A percentile compares a stretch with the other conserved stretches of the same genome.
Evolutionary conservation across 2,329 filamentous ascomycete genomes (phyloP).

Genomic region (Oidium heveae): DNA sequence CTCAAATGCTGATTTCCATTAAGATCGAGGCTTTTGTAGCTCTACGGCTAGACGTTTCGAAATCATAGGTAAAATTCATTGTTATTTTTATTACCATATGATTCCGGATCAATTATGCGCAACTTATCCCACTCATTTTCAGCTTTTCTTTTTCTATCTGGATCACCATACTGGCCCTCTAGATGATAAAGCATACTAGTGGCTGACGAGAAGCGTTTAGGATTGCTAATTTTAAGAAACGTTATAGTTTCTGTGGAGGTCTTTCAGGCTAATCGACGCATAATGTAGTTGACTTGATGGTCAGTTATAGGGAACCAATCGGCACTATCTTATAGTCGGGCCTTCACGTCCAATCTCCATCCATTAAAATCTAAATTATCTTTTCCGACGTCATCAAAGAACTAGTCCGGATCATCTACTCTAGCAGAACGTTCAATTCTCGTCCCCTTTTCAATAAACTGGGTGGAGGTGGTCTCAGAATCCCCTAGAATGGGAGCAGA

Average conservation of each 20-base stretch:
- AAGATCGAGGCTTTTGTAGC: background rate
- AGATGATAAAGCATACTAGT: background rate
- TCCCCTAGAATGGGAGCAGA: background rate
- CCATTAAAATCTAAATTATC: background rate
- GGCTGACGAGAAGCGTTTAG: background rate
- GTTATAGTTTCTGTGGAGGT: background rate
- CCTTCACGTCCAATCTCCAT: background rate
- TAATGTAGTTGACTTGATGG: background rate
- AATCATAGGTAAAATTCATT: background rate
- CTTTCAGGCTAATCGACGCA: background rate
- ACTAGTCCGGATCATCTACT: background rate
- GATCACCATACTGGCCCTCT: background rate
- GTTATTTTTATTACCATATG: background rate
- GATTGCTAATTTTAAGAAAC: background rate
- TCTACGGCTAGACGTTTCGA: background rate
- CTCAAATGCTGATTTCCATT: background rate
- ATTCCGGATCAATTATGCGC: background rate
- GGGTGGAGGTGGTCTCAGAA: background rate
- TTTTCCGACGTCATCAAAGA: background rate
- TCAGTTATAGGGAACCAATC: background rate
- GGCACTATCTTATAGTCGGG: background rate
- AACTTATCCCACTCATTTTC: background rate
- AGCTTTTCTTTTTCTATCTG: background rate
- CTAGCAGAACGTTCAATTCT: background rate
- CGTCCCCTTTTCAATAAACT: background rate